A percentile compares a stretch with the other conserved stretches of the same genome.
phyloP scores from a whole-genome alignment of 257 asterid species.

The Mitragyna speciosa region DNA sequence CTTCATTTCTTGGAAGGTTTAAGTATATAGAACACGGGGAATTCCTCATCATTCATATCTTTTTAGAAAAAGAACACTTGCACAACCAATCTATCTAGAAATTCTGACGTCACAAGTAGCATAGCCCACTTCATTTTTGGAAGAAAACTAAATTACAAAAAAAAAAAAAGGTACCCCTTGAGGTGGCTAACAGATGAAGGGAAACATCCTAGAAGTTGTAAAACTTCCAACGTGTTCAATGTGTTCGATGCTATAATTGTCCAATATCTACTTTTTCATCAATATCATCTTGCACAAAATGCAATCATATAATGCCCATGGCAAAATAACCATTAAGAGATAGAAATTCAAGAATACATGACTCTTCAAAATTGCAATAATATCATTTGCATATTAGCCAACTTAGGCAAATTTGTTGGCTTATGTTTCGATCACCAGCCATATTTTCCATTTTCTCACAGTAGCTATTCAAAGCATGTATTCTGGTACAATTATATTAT shows the following conservation, averaged over 20 bases:
- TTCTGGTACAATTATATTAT: not conserved
- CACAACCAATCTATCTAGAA: not conserved
- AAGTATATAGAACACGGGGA: not conserved
- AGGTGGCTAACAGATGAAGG: not conserved
- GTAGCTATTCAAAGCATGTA: not conserved
- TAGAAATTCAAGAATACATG: not conserved
- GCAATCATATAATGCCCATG: not conserved
- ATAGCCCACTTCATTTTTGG: not conserved
- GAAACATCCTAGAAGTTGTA: not conserved
- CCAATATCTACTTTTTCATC: not conserved
- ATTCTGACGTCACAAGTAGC: not conserved
- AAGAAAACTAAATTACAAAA: not conserved
- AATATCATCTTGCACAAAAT: not conserved
- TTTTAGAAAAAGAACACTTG: not conserved
- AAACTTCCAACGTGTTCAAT: slow-evolving; percentile 15
- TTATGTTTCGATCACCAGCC: not conserved
- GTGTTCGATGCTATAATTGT: not conserved
- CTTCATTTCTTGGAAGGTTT: not conserved
- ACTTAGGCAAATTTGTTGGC: not conserved
- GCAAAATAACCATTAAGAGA: not conserved
- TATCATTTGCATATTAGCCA: not conserved
- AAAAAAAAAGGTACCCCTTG: not conserved
- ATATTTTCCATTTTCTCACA: not conserved
- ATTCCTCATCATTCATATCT: too few relatives aligned
- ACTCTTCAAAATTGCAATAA: not conserved